These are phyloP conservation scores for Coffea canephora DNA, from an alignment of 257 asterid species.

Conservation along the genomic window DNA sequence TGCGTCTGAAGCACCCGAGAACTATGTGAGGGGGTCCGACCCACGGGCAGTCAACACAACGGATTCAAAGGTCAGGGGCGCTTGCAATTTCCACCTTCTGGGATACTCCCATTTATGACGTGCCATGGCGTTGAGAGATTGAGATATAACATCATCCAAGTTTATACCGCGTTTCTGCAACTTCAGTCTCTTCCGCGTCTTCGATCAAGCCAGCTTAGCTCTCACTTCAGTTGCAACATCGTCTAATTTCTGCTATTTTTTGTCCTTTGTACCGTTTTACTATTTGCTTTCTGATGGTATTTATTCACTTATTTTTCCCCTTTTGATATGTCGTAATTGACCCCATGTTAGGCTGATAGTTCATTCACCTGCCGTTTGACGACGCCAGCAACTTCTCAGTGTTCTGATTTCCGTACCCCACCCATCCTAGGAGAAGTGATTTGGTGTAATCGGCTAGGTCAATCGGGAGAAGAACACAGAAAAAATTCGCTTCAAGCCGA, in stretches of 20 bases:
- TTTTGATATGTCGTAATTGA: too few relatives aligned
- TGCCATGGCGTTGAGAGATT: background rate
- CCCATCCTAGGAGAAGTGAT: background rate
- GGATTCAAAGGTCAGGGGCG: background rate
- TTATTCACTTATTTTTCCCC: too few relatives aligned
- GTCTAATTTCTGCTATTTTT: background rate
- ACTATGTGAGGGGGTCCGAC: background rate
- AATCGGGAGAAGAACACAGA: background rate
- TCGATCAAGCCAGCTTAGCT: background rate
- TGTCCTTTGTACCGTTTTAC: too few relatives aligned
- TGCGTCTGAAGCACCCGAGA: background rate
- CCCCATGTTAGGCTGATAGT: background rate
- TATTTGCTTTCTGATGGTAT: background rate
- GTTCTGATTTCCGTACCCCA: background rate
- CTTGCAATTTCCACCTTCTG: background rate
- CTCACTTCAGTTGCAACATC: background rate
- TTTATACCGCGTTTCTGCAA: background rate
- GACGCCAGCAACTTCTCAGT: background rate
- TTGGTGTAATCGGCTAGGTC: background rate
- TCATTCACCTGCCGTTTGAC: background rate
- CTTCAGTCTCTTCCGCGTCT: background rate
- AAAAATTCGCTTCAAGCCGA: slow-evolving; percentile 3
- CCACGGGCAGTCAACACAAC: background rate
- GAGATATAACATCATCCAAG: background rate
- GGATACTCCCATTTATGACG: background rate